Evolutionary conservation across 805 yeast genomes (phyloP).

Genomic region (Metschnikowia rubicola): DNA sequence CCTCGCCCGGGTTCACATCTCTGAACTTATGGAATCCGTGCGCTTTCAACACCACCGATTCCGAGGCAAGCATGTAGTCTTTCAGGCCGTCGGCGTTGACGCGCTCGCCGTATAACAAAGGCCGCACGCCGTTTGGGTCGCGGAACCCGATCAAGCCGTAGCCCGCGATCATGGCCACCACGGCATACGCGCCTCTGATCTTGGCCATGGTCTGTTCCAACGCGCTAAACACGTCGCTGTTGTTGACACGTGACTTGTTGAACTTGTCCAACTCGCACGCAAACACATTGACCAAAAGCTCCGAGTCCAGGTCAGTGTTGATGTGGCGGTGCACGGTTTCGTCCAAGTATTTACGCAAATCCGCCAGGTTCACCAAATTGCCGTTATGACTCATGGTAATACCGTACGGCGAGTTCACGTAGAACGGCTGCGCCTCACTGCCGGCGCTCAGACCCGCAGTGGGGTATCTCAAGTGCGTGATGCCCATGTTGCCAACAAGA

Average conservation of each 20-base stretch:
- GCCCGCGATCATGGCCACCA: slow-evolving; percentile 93
- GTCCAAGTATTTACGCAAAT: slow-evolving; percentile 76
- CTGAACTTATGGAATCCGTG: slow-evolving; percentile 77
- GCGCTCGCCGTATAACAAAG: slow-evolving; percentile 84
- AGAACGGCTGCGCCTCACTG: slow-evolving; percentile 97
- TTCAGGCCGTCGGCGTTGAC: slow-evolving; percentile 57
- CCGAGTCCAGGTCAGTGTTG: slow-evolving; percentile 96
- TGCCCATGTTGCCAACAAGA: slow-evolving; percentile 90
- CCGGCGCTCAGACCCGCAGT: slow-evolving; percentile 96
- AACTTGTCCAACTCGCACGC: slow-evolving; percentile 89
- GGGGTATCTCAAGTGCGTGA: slow-evolving; percentile 92
- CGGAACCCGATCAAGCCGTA: slow-evolving; percentile 93
- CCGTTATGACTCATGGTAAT: slow-evolving; percentile 90
- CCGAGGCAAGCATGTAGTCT: slow-evolving; percentile 95
- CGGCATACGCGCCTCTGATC: slow-evolving; percentile 96
- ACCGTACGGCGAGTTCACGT: slow-evolving; percentile 96
- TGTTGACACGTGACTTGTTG: slow-evolving; percentile 90
- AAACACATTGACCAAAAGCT: slow-evolving; percentile 81
- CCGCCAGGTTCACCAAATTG: slow-evolving; percentile 83
- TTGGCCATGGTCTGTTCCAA: slow-evolving; percentile 73
- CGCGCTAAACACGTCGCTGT: slow-evolving; percentile 83
- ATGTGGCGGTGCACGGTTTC: slow-evolving; percentile 95
- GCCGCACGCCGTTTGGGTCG: slow-evolving; percentile 96
- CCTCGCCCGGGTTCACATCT: slow-evolving; percentile 93
- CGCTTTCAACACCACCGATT: slow-evolving; percentile 90